phyloP scores from a whole-genome alignment of 805 yeast species.

The Millerozyma miso region DNA sequence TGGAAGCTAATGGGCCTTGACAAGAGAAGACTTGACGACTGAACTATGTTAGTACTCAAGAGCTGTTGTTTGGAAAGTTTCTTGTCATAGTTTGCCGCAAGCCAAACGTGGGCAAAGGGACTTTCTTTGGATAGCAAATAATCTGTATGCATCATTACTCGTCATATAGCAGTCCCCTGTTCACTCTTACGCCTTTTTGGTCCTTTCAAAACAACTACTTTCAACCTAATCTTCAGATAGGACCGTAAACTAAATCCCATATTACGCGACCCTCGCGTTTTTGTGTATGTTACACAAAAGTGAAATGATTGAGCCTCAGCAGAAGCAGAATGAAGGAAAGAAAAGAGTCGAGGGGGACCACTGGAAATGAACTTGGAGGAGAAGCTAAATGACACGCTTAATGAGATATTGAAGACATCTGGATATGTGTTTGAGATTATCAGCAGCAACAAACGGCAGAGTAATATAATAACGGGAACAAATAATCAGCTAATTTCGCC shows the following conservation, averaged over 20 bases:
- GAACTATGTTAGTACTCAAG: slow-evolving; percentile 63
- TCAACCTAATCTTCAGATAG: neutral
- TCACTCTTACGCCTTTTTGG: neutral
- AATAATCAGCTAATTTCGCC: slow-evolving; percentile 39
- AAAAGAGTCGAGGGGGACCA: neutral
- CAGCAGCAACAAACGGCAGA: slow-evolving; percentile 36
- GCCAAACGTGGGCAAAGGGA: slow-evolving; percentile 87
- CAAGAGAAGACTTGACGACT: slow-evolving; percentile 42
- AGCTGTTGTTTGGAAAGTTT: slow-evolving; percentile 69
- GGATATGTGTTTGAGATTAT: slow-evolving; percentile 43
- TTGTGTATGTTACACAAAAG: slow-evolving; percentile 1
- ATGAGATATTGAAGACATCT: slow-evolving; percentile 37
- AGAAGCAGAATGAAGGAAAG: neutral
- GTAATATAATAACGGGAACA: slow-evolving; percentile 38
- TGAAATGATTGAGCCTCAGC: neutral
- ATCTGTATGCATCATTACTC: slow-evolving; percentile 30
- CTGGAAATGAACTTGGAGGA: slow-evolving; percentile 33
- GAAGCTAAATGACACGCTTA: slow-evolving; percentile 35
- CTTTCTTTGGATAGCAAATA: slow-evolving; percentile 63
- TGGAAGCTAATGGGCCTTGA: slow-evolving; percentile 53
- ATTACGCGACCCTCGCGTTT: slow-evolving; percentile 3
- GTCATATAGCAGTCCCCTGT: neutral
- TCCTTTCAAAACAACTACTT: neutral
- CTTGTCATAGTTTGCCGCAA: slow-evolving; percentile 85
- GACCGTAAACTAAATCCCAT: neutral